Percentiles rank a stretch among this genome's conserved stretches.
phyloP scores from a whole-genome alignment of 2,329 filamentous ascomycete genomes.

The Aspergillus neotritici region DNA sequence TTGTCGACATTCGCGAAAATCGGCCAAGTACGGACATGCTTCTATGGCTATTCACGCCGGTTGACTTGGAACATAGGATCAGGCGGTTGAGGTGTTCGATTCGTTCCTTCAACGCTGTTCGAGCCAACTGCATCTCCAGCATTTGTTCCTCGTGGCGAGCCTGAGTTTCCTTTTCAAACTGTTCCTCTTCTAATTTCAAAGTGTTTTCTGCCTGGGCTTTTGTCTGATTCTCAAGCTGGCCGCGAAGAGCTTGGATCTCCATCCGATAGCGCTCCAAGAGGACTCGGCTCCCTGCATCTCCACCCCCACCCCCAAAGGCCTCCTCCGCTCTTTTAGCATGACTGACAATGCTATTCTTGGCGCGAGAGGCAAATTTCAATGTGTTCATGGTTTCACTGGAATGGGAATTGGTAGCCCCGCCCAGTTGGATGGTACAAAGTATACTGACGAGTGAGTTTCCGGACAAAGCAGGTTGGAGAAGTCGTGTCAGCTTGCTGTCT shows the following conservation, averaged over 20 bases:
- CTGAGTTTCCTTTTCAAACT: conserved; percentile 74
- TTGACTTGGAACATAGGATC: conserved; percentile 91
- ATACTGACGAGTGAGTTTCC: conserved; percentile 95
- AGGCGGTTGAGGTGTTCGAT: conserved; percentile 95
- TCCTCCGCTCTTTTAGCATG: conserved; percentile 95
- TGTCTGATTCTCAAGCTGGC: conserved; percentile 76
- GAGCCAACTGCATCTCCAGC: conserved; percentile 94
- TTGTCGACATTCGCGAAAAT: conserved; percentile 56
- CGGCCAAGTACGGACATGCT: conserved; percentile 63
- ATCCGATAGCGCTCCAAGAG: conserved; percentile 87
- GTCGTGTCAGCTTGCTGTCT: conserved; percentile 91
- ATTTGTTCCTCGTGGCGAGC: conserved; percentile 93
- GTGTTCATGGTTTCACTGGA: conserved; percentile 90
- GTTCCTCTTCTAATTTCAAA: conserved; percentile 61
- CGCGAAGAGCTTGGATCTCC: conserved; percentile 78
- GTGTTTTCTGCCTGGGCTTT: conserved; percentile 61
- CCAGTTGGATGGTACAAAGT: conserved; percentile 90
- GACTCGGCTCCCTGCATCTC: conserved; percentile 76
- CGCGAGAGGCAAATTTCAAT: conserved; percentile 90
- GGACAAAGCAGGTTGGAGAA: conserved; percentile 86
- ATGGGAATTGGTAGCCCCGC: conserved; percentile 67
- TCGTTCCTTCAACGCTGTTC: conserved; percentile 91
- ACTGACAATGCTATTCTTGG: conserved; percentile 96
- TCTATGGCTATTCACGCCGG: conserved; percentile 78
- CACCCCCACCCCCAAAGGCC: conserved; percentile 68